A percentile compares a stretch with the other conserved stretches of the same genome.
Conservation (phyloP, 2,329 filamentous ascomycete species). For the Curvularia lunata region DNA sequence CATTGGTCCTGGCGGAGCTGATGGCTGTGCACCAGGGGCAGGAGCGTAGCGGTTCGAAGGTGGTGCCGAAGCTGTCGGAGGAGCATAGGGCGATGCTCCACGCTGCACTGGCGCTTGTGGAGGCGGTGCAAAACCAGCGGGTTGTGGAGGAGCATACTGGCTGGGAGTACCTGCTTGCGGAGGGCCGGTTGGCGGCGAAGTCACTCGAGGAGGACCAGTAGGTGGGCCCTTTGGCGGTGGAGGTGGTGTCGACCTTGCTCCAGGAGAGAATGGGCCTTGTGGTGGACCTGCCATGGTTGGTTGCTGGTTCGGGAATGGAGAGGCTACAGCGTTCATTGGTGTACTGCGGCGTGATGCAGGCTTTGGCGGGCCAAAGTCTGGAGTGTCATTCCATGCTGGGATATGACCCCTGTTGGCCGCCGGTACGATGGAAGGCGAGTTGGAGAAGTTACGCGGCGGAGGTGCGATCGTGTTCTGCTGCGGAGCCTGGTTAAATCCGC, state of each 20-base stretch:
- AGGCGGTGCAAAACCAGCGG: slow-evolving; percentile 54
- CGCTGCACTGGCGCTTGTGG: slow-evolving; percentile 68
- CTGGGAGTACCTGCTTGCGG: slow-evolving; percentile 40
- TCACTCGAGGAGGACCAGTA: slow-evolving; percentile 60
- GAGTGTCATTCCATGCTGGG: slow-evolving; percentile 93
- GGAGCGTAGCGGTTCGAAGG: slow-evolving; percentile 67
- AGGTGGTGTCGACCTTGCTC: slow-evolving; percentile 70
- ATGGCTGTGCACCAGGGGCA: slow-evolving; percentile 64
- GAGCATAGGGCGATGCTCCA: slow-evolving; percentile 84
- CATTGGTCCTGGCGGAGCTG: slow-evolving; percentile 36
- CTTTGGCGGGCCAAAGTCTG: slow-evolving; percentile 73
- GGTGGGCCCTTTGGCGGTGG: slow-evolving; percentile 78
- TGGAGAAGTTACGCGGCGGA: slow-evolving; percentile 69
- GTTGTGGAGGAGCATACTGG: slow-evolving; percentile 65
- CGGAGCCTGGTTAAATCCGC: slow-evolving; percentile 55
- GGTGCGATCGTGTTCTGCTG: slow-evolving; percentile 59
- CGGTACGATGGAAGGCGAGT: slow-evolving; percentile 67
- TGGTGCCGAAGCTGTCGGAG: slow-evolving; percentile 73
- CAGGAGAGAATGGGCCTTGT: slow-evolving; percentile 64
- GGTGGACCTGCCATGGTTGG: slow-evolving; percentile 59
- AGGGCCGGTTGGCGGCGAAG: slow-evolving; percentile 69
- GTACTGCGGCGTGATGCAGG: slow-evolving; percentile 76
- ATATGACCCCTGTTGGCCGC: slow-evolving; percentile 74
- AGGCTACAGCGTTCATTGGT: slow-evolving; percentile 72
- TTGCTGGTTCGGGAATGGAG: slow-evolving; percentile 74